Evolutionary conservation across 257 asterid genomes (phyloP), one percentile per base, ranked within the genome.

Genomic region (Leptodermis oblonga): DNA sequence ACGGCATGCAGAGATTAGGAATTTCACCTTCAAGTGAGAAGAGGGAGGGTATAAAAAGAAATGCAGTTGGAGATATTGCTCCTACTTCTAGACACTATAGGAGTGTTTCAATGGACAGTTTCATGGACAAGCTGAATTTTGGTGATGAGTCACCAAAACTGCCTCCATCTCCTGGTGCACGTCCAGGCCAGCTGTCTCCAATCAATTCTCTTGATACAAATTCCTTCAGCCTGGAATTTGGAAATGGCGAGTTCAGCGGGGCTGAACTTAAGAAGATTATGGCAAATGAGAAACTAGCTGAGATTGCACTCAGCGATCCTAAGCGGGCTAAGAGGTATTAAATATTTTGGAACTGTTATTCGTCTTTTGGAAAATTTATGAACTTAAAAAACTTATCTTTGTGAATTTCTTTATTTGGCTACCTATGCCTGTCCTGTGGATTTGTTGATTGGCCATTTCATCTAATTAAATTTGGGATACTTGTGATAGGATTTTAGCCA

Each of bases 101-200:
- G 72, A 93, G 99, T 71, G 71, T 88, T 59, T 93, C 99, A 0
- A 85, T 93, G 96, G 99, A 93, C 72, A 93, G 96, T 66, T 88
- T 91, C 72, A 82, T 93, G 83, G 97, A 85, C 23, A 88, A 86
- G 73, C 62, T 88, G 25, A 84, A 84, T 76, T 88, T 88, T 56
- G 79, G 75, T 1, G 96, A 92, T 10, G 98, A 90, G 72, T 84
- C 88, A 4, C 92, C 86, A 36, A 84, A 84, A 76, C 62, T 90
- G 83, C 89, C 86, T 53, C 89, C 95, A 3, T 86, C 97, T 42
- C 86, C 87, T 17, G 92, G 92, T 63, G 69, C 76, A 53, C 85
- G 80, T 53, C 84, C 88, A 0, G 91, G 88, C 17, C 84, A 81
- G 64, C 79, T 77, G 66, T 82, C 90, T 9, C 87, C 86, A 0